A percentile compares a stretch with the other conserved stretches of the same genome.
Evolutionary conservation across 495 filamentous ascomycete species (phyloP).

Genomic region (Chaetomium tenue): DNA sequence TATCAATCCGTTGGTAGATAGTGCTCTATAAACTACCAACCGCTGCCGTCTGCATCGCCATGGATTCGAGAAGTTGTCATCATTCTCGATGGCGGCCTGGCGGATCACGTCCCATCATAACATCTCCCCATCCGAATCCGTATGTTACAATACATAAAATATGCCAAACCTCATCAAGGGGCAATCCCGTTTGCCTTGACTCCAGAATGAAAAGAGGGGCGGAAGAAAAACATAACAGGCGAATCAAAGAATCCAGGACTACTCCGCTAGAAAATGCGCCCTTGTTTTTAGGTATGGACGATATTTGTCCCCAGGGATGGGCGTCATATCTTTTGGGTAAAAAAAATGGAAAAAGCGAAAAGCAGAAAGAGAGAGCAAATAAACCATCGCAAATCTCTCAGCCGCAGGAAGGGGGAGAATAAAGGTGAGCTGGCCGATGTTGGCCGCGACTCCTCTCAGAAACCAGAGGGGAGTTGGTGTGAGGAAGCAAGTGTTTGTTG

Average conservation of each 20-base stretch:
- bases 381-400: not conserved
- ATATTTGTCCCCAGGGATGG: conserved; percentile 2
- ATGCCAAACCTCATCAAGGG: conserved; percentile 4
- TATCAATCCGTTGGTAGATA: not conserved
- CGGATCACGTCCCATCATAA: not conserved
- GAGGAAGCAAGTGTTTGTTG: not conserved
- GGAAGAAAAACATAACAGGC: not conserved
- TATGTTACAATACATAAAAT: conserved; percentile 13
- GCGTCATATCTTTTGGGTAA: not conserved
- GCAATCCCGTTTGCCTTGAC: conserved; percentile 4
- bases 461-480: not conserved
- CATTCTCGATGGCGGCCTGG: not conserved
- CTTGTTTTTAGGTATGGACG: not conserved
- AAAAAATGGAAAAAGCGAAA: not conserved
- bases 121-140: not conserved
- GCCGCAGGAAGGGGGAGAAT: not conserved
- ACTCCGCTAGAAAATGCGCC: not conserved
- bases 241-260: not conserved
- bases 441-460: not conserved
- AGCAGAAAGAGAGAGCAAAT: not conserved
- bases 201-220: not conserved
- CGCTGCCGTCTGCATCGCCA: not conserved
- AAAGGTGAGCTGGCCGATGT: not conserved
- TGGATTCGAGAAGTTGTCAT: not conserved
- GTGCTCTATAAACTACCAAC: not conserved